These are phyloP conservation scores for Sclerotinia spermophila DNA, from an alignment of 2,329 filamentous ascomycete species.

Conservation along the genomic window DNA sequence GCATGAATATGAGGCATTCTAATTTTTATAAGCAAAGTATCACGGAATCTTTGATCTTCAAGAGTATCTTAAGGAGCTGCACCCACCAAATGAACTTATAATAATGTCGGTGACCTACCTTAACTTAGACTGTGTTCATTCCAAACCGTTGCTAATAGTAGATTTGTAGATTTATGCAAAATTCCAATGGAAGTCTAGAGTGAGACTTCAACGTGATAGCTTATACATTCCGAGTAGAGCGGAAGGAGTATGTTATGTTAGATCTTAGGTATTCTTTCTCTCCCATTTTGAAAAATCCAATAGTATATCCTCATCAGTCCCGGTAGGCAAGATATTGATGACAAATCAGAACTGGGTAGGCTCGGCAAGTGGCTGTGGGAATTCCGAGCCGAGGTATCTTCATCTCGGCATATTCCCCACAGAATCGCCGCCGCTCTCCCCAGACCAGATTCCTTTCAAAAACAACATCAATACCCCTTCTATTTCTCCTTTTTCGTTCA, in stretches of 20 bases:
- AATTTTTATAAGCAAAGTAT: not conserved
- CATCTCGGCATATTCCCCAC: not conserved
- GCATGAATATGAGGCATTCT: constrained; percentile 7
- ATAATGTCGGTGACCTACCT: not conserved
- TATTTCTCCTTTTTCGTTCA: not conserved
- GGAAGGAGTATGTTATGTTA: not conserved
- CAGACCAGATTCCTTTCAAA: constrained; percentile 11
- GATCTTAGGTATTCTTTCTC: not conserved
- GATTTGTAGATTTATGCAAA: not conserved
- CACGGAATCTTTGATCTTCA: not conserved
- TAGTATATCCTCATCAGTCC: not conserved
- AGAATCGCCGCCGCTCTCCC: not conserved
- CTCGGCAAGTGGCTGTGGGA: not conserved
- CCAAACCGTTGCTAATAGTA: not conserved
- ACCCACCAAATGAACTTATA: not conserved
- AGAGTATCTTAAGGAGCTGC: not conserved
- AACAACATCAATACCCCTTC: constrained; percentile 5
- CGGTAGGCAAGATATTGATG: not conserved
- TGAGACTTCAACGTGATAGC: too few relatives aligned
- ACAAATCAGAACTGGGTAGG: not conserved
- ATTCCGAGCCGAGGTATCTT: constrained; percentile 10
- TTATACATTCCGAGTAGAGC: too few relatives aligned
- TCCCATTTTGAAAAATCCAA: not conserved
- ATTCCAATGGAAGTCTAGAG: not conserved
- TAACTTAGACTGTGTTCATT: not conserved